phyloP scores from a whole-genome alignment of 2,329 filamentous ascomycete genomes.

The Chaetomiaceae sp. region DNA sequence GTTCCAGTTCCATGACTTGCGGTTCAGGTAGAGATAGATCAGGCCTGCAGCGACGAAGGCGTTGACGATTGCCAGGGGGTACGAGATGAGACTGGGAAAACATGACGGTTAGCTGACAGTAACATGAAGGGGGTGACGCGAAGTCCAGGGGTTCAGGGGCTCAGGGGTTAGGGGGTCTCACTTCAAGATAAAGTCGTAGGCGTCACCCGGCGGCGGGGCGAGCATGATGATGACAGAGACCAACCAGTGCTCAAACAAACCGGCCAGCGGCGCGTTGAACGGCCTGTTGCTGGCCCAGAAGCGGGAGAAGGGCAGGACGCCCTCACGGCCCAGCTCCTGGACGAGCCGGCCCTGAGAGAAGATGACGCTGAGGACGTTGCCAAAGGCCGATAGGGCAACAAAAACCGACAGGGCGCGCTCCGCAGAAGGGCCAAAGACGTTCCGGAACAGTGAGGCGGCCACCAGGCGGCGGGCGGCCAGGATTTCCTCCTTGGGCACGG shows the following conservation, averaged over 20 bases:
- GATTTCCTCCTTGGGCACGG: conserved; percentile 50
- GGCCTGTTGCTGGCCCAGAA: conserved; percentile 62
- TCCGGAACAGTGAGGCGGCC: conserved; percentile 52
- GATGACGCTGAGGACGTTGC: conserved; percentile 63
- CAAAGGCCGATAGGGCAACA: conserved; percentile 63
- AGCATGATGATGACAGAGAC: conserved; percentile 63
- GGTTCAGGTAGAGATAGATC: conserved; percentile 49
- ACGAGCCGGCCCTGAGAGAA: conserved; percentile 65
- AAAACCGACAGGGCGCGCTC: conserved; percentile 60
- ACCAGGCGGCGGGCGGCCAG: conserved; percentile 47
- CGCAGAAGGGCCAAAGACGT: conserved; percentile 50
- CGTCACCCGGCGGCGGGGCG: conserved; percentile 62
- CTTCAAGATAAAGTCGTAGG: conserved; percentile 61
- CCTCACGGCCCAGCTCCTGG: conserved; percentile 62
- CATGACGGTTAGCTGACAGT: not conserved
- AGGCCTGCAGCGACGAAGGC: conserved; percentile 50
- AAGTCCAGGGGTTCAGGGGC: too few species aligned
- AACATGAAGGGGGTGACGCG: too few species aligned
- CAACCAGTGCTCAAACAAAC: conserved; percentile 60
- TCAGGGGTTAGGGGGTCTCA: conserved; percentile 30
- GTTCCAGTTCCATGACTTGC: conserved; percentile 45
- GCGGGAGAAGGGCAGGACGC: conserved; percentile 58
- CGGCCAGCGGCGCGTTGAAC: conserved; percentile 58
- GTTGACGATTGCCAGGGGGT: conserved; percentile 58
- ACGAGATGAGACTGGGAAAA: conserved; percentile 52